These are phyloP conservation scores for Musa troglodytarum DNA, from an alignment of 176 grass and related monocot species.

Conservation along the genomic window DNA sequence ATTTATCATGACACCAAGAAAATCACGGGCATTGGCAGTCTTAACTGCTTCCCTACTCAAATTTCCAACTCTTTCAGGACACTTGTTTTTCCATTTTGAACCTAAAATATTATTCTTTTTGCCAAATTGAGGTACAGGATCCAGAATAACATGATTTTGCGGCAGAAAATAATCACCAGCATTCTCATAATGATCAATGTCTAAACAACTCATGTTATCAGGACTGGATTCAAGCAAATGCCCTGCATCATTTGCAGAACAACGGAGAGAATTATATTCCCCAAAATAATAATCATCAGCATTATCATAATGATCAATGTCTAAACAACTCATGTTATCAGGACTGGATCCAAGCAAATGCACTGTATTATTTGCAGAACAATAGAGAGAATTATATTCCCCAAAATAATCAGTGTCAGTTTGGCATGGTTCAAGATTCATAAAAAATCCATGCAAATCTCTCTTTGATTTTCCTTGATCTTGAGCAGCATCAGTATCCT, in stretches of 20 bases:
- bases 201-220: conserved; percentile 19
- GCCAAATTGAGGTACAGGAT: conserved; percentile 18
- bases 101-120: conserved; percentile 9
- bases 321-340: conserved; percentile 19
- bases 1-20: conserved; percentile 25
- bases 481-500: conserved; percentile 29
- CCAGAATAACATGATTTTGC: conserved; percentile 29
- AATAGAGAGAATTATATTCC: conserved; percentile 1
- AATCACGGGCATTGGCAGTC: conserved; percentile 1
- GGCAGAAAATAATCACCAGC: conserved; percentile 27
- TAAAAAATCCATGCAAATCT: conserved; percentile 26
- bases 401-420: conserved; percentile 21
- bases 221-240: conserved; percentile 12
- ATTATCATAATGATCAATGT: conserved; percentile 23
- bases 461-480: conserved; percentile 26
- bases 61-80: conserved; percentile 28
- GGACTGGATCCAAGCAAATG: conserved; percentile 11
- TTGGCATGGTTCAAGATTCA: conserved; percentile 35
- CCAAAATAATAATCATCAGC: conserved; percentile 21
- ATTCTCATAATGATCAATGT: conserved; percentile 24
- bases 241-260: conserved; percentile 15
- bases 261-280: conserved; percentile 2
- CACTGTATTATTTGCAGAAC: conserved; percentile 15
- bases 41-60: conserved; percentile 23
- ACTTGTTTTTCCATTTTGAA: conserved; percentile 11